Evolutionary conservation across 768 basidiomycete species (phyloP).

Genomic region (Lyophyllum semitale): DNA sequence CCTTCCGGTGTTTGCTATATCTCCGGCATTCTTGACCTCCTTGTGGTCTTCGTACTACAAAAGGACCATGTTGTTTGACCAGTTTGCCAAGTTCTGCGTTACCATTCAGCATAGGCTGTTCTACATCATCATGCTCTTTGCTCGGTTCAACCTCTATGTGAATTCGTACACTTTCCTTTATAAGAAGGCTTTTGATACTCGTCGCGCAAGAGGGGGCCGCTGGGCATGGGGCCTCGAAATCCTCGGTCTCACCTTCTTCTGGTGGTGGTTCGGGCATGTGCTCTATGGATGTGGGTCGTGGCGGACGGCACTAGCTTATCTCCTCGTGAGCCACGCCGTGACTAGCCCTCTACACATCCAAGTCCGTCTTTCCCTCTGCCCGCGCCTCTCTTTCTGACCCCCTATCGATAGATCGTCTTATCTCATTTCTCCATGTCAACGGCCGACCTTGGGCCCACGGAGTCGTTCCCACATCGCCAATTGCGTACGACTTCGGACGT

Average conservation of each 20-base stretch:
- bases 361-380: slow-evolving; percentile 43
- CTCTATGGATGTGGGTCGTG: slow-evolving; percentile 73
- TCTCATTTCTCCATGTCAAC: slow-evolving; percentile 98
- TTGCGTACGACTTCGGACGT: slow-evolving; percentile 98
- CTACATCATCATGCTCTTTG: slow-evolving; percentile 87
- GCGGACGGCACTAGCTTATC: slow-evolving; percentile 68
- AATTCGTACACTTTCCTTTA: slow-evolving; percentile 81
- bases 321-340: slow-evolving; percentile 82
- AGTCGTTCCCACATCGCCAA: slow-evolving; percentile 93
- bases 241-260: slow-evolving; percentile 76
- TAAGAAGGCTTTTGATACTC: slow-evolving; percentile 63
- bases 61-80: slow-evolving; percentile 79
- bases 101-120: slow-evolving; percentile 89
- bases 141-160: slow-evolving; percentile 92
- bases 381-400: not conserved
- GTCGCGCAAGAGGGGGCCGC: slow-evolving; percentile 63
- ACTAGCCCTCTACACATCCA: slow-evolving; percentile 95
- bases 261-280: slow-evolving; percentile 81
- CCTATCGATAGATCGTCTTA: slow-evolving; percentile 74
- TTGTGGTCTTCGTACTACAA: slow-evolving; percentile 96
- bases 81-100: slow-evolving; percentile 62
- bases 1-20: slow-evolving; percentile 93
- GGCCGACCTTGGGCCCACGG: slow-evolving; percentile 83
- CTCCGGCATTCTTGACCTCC: slow-evolving; percentile 80
- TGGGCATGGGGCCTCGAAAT: slow-evolving; percentile 85